phyloP scores from a whole-genome alignment of 2,329 filamentous ascomycete species.

The Cadophora gregata region DNA sequence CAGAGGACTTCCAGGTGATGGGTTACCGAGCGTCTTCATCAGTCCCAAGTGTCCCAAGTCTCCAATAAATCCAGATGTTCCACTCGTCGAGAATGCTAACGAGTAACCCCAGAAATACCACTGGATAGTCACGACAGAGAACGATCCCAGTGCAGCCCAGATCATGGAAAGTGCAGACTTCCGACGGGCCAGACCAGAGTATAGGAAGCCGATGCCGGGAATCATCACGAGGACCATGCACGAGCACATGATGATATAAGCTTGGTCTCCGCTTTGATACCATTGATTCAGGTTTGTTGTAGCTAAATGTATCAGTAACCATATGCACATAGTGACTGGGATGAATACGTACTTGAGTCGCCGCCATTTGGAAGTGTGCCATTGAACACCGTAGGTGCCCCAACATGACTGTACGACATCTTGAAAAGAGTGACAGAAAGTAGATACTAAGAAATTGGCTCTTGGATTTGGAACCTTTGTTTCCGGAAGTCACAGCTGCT shows the following conservation, averaged over 20 bases:
- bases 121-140: constrained; percentile 90
- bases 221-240: constrained; percentile 97
- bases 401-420: constrained; percentile 46
- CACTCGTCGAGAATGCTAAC: constrained; percentile 82
- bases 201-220: constrained; percentile 93
- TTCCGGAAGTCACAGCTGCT: not conserved
- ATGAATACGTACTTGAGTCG: constrained; percentile 42
- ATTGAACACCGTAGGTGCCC: constrained; percentile 65
- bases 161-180: constrained; percentile 97
- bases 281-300: constrained; percentile 92
- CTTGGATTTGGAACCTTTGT: not conserved
- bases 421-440: not conserved
- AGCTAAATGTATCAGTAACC: constrained; percentile 48
- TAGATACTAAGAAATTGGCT: not conserved
- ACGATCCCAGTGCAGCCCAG: constrained; percentile 94
- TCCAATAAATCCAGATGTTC: constrained; percentile 88
- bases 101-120: constrained; percentile 99
- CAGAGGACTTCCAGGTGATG: constrained; percentile 86
- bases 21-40: constrained; percentile 78
- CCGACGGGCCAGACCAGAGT: constrained; percentile 93
- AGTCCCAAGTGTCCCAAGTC: constrained; percentile 88
- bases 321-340: not conserved
- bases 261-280: constrained; percentile 89
- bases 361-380: constrained; percentile 54
- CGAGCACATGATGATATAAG: constrained; percentile 86